These are phyloP conservation scores for Pseudogymnoascus destructans DNA, from an alignment of 2,329 filamentous ascomycete species.

Conservation along the genomic window DNA sequence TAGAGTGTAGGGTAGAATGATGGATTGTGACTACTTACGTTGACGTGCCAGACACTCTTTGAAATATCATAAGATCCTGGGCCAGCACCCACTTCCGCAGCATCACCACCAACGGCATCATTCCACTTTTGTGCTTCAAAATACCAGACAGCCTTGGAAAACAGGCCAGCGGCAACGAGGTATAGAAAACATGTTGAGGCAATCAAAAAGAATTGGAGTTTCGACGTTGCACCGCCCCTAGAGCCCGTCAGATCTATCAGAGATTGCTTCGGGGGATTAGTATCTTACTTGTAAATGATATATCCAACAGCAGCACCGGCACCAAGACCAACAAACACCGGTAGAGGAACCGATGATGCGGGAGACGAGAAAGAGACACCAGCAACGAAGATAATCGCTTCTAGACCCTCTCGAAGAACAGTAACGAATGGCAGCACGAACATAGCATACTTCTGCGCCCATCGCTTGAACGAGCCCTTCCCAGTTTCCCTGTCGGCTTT, in stretches of 20 bases:
- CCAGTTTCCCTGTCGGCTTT: slow-evolving; percentile 30
- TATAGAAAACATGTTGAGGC: slow-evolving; percentile 72
- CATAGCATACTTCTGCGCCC: slow-evolving; percentile 69
- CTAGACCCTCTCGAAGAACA: slow-evolving; percentile 73
- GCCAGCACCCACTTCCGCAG: slow-evolving; percentile 48
- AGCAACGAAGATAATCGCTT: slow-evolving; percentile 78
- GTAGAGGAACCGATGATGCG: slow-evolving; percentile 62
- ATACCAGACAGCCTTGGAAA: slow-evolving; percentile 64
- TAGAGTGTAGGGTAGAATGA: neutral
- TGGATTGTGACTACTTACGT: slow-evolving; percentile 37
- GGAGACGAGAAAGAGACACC: slow-evolving; percentile 68
- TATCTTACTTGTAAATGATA: slow-evolving; percentile 62
- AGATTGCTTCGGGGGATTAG: neutral
- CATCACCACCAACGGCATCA: slow-evolving; percentile 35
- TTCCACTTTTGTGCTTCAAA: slow-evolving; percentile 58
- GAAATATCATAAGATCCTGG: slow-evolving; percentile 70
- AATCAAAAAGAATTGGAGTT: slow-evolving; percentile 64
- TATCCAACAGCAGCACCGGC: slow-evolving; percentile 56
- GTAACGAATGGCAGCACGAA: slow-evolving; percentile 79
- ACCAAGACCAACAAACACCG: slow-evolving; percentile 59
- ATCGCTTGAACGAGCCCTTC: slow-evolving; percentile 42
- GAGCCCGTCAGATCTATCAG: neutral
- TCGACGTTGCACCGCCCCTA: slow-evolving; percentile 48
- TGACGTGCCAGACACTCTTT: slow-evolving; percentile 70
- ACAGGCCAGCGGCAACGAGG: slow-evolving; percentile 69